Evolutionary conservation across 1,284 basidiomycete genomes (phyloP), one percentile per base, ranked within the genome.

Genomic region (Cronartium ribicola): DNA sequence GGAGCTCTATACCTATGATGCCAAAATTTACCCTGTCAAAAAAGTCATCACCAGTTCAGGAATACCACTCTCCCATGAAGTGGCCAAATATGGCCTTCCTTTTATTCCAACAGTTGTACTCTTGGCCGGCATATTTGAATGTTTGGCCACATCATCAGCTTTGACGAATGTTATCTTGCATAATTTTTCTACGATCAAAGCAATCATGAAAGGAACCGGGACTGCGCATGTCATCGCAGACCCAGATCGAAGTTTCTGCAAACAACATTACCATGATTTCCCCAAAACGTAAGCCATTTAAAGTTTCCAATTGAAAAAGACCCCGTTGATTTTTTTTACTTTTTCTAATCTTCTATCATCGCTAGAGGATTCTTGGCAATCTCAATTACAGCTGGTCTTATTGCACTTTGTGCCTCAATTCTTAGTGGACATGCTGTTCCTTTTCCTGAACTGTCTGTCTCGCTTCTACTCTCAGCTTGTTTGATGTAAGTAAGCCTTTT

Each of bases 81-180:
- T 55, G 10, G 51, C 51, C 2, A 55, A 55, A 20, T 55, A 55
- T 20, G 51, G 51, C n/a, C 11, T 55, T 20, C 51, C 51, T 29
- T 55, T 55, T 3, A 55, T 55, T 55, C 51, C 51, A n/a, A 55
- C n/a, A 20, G 51, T 55, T 20, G 51, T 55, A 29, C n/a, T 55
- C 4, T 29, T 55, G n/a, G 13, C 7, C 29, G 17, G 17, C n/a
- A 55, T 55, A n/a, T 55, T 55, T 55, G 51, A 55, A 29, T n/a
- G n/a, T 20, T 55, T 73, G 11, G 64, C 71, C 11, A 73, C 64
- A 14, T 51, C 71, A n/a, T 63, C 71, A 11, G 71, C 64, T 37
- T 73, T 73, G 10, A 73, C 71, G 8, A 44, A 64, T 46, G 63
- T 63, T 0, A 37, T 73, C 17, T 20, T 73, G n/a, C 55, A 66